Evolutionary conservation across 208 protist species (phyloP).

Genomic region (Trichomonas gallinae): DNA sequence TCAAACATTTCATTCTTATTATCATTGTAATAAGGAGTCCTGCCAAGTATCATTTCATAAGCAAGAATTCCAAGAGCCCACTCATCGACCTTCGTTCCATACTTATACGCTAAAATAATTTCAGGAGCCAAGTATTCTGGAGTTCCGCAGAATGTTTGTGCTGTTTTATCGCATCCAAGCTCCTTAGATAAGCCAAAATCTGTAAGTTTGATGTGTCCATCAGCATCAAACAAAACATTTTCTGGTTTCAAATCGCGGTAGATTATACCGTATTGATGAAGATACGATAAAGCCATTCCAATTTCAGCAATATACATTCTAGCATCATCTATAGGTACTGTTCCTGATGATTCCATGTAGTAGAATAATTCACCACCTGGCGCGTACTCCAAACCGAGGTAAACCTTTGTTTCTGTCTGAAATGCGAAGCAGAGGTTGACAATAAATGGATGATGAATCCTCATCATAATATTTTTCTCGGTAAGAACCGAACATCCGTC

Average conservation of each 20-base stretch:
- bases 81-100: background rate
- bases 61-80: conserved; percentile 13
- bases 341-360: background rate
- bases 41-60: conserved; percentile 6
- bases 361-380: background rate
- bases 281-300: background rate
- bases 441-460: background rate
- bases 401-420: background rate
- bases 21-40: background rate
- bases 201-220: background rate
- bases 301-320: background rate
- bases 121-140: background rate
- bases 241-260: background rate
- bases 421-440: background rate
- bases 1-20: background rate
- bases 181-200: background rate
- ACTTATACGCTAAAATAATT: background rate
- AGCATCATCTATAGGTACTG: background rate
- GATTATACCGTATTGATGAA: background rate
- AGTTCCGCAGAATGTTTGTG: background rate
- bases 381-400: background rate
- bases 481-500: background rate
- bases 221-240: background rate
- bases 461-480: background rate
- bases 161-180: background rate